Evolutionary conservation across 2,329 filamentous ascomycete species (phyloP), one percentile per base, ranked within the genome.

Genomic region (Fusarium subglutinans): DNA sequence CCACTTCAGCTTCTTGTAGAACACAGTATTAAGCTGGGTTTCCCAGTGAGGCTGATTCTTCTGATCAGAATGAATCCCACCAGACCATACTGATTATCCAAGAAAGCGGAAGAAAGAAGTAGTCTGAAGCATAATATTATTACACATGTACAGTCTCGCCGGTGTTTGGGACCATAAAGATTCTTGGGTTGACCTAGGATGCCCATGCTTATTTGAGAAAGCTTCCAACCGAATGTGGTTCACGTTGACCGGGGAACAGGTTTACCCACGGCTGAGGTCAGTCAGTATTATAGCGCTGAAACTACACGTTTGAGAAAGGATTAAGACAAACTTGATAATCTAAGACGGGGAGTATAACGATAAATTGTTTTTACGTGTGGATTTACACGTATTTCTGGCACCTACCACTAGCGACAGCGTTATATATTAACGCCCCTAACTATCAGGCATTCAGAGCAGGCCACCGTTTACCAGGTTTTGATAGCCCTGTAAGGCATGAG

Each of bases 351-450:
- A 35, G 24, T 51, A 20, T 14, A 24, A 35, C 35, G 30, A 35
- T 35, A 56, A 59, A 26, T 26, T 38, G 18, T 26, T 38, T 43
- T 26, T 30, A 51, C 30, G 12, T 24, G 22, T 51, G 22, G 30
- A 24, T n/a, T 51, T 24, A 18, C 30, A 51, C 14, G 30, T 51
- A 33, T 51, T 35, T 51, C 17, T 24, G 30, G 17, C 6, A 35
- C 15, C 22, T 51, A 24, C 28, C 24, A 24, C 30, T 18, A 24
- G 48, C 22, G 30, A 35, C 17, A 51, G 28, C 28, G 24, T 28
- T 69, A 63, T 41, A 28, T 66, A 45, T 45, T 30, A 45, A 57
- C 35, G 74, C 41, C 66, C 63, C 67, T 68, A 53, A 44, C 50
- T 41, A 30, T 41, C 67, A 63, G 50, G 58, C 51, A 50, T n/a